A percentile compares a stretch with the other conserved stretches of the same genome.
Evolutionary conservation across 116 monocot genomes (phyloP).

Genomic region (Iris pallida): DNA sequence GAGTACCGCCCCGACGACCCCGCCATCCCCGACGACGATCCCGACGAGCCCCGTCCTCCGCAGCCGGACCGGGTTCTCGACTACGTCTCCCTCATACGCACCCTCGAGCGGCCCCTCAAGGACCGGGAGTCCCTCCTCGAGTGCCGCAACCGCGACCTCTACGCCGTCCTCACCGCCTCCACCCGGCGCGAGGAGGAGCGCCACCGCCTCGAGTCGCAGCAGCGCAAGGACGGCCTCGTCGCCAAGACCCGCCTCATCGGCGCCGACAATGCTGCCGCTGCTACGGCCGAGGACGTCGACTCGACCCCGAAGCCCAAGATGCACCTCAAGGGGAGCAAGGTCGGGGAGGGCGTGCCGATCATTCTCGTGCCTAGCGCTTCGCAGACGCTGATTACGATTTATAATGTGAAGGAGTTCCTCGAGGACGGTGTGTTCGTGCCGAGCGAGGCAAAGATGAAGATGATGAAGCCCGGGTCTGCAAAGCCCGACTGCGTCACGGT

Average conservation of each 20-base stretch:
- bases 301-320: conserved; percentile 50
- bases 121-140: conserved; percentile 80
- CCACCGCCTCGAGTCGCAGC: conserved; percentile 61
- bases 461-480: conserved; percentile 28
- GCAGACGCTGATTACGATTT: conserved; percentile 97
- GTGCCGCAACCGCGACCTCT: conserved; percentile 68
- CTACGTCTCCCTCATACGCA: conserved; percentile 50
- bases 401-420: conserved; percentile 95
- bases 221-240: conserved; percentile 76
- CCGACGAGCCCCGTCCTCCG: background rate
- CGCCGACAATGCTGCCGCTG: conserved; percentile 24
- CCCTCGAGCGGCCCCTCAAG: conserved; percentile 82
- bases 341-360: conserved; percentile 91
- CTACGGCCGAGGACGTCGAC: conserved; percentile 21
- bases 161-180: conserved; percentile 54
- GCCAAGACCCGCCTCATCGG: conserved; percentile 60
- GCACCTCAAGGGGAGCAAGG: conserved; percentile 60
- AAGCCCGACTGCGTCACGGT: conserved; percentile 93
- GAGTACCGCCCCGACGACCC: conserved; percentile 23
- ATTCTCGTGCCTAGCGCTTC: conserved; percentile 95
- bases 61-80: conserved; percentile 7
- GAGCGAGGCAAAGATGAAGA: conserved; percentile 73
- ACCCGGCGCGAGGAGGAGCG: conserved; percentile 77
- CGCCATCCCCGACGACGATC: conserved; percentile 1
- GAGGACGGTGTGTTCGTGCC: conserved; percentile 94